These are phyloP conservation scores for Teratosphaeria zuluensis DNA, from an alignment of 2,329 filamentous ascomycete genomes.

Conservation along the genomic window DNA sequence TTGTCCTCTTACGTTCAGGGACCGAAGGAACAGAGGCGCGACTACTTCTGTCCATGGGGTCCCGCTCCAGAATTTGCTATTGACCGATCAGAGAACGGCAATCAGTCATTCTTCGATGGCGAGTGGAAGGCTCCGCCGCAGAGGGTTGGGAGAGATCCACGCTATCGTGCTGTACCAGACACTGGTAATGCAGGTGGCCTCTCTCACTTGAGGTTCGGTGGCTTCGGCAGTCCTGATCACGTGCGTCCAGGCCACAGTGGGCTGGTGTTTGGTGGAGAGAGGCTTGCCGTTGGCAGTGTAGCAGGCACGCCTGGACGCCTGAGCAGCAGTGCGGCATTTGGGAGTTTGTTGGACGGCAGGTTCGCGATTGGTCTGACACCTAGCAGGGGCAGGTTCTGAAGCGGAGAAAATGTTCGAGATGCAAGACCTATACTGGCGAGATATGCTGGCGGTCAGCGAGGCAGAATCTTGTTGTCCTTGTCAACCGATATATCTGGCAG, in stretches of 20 bases:
- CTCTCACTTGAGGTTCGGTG: conserved; percentile 6
- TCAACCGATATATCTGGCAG: not conserved
- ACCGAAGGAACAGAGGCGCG: conserved; percentile 21
- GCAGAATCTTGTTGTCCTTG: not conserved
- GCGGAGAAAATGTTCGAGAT: not conserved
- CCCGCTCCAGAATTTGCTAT: conserved; percentile 29
- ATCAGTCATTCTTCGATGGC: conserved; percentile 34
- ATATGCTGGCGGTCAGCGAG: not conserved
- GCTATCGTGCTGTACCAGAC: conserved; percentile 17
- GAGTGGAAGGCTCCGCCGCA: conserved; percentile 28
- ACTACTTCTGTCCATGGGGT: conserved; percentile 34
- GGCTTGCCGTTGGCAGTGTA: not conserved
- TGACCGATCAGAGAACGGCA: conserved; percentile 28
- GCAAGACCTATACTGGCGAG: not conserved
- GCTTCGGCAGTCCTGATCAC: conserved; percentile 5
- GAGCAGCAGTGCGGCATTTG: not conserved
- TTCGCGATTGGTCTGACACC: not conserved
- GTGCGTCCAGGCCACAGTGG: not conserved
- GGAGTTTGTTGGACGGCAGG: not conserved
- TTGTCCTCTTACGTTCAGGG: conserved; percentile 32
- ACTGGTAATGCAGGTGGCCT: not conserved
- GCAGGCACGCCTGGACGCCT: not conserved
- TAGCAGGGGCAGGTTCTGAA: not conserved
- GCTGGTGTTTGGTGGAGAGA: not conserved
- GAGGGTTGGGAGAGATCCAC: conserved; percentile 27